A percentile compares a stretch with the other conserved stretches of the same genome.
Evolutionary conservation across 2,329 filamentous ascomycete species (phyloP).

Genomic region (Sclerotinia trifoliorum): DNA sequence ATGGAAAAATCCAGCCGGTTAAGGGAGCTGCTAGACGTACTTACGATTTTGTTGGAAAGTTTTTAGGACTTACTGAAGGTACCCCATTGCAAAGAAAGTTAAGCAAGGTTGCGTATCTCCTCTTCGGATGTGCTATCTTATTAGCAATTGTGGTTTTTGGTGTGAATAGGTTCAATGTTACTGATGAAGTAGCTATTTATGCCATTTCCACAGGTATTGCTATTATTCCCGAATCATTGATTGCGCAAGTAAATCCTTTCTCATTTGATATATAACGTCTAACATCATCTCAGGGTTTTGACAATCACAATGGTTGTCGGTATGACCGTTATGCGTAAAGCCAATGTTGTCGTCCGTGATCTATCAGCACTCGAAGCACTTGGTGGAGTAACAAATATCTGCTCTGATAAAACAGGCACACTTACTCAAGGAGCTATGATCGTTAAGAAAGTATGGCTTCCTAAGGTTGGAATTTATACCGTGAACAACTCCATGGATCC

Average conservation of each 20-base stretch:
- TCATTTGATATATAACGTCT: conserved; percentile 19
- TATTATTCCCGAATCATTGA: conserved; percentile 62
- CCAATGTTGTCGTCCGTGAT: conserved; percentile 58
- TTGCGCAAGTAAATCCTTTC: conserved; percentile 32
- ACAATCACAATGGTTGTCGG: conserved; percentile 67
- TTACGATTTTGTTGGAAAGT: conserved; percentile 51
- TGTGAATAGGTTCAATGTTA: conserved; percentile 44
- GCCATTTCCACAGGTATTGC: conserved; percentile 46
- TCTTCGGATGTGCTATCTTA: conserved; percentile 56
- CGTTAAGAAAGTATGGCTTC: conserved; percentile 57
- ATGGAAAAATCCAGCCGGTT: conserved; percentile 46
- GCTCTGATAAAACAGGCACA: conserved; percentile 76
- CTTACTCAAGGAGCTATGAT: conserved; percentile 60
- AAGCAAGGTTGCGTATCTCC: conserved; percentile 61
- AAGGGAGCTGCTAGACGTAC: conserved; percentile 50
- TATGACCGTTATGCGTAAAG: conserved; percentile 56
- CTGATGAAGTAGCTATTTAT: conserved; percentile 38
- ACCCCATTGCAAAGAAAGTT: conserved; percentile 66
- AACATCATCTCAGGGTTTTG: conserved; percentile 52
- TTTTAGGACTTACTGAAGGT: conserved; percentile 59
- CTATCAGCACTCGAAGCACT: conserved; percentile 55
- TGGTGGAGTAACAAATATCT: conserved; percentile 64
- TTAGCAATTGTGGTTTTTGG: conserved; percentile 44
- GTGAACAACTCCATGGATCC: conserved; percentile 54
- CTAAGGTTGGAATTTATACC: conserved; percentile 51